Evolutionary conservation across 768 basidiomycete genomes (phyloP).

Genomic region (Baorangia bicolor): DNA sequence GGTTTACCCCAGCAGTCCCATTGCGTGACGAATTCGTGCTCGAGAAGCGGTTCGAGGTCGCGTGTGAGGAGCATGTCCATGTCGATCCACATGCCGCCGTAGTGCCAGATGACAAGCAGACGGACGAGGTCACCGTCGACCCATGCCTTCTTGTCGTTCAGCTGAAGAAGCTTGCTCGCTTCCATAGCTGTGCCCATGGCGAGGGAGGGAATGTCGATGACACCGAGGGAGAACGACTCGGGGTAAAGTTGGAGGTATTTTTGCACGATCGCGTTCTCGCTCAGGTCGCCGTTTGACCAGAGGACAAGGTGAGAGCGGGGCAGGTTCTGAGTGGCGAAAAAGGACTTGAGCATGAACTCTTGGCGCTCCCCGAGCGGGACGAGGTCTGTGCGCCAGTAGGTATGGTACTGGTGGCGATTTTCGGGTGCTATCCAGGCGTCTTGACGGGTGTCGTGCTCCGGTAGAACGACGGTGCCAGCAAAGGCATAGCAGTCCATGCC

Average conservation of each 20-base stretch:
- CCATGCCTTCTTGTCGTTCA: constrained; percentile 82
- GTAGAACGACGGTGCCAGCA: constrained; percentile 67
- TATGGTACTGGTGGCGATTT: constrained; percentile 72
- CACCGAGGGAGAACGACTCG: constrained; percentile 62
- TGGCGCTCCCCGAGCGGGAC: constrained; percentile 76
- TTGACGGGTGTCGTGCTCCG: constrained; percentile 6
- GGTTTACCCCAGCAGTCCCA: constrained; percentile 98
- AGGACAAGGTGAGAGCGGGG: constrained; percentile 67
- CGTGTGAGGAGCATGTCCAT: constrained; percentile 94
- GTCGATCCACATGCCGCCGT: constrained; percentile 94
- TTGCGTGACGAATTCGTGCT: constrained; percentile 95
- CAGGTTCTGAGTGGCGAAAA: constrained; percentile 88
- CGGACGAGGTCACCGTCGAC: constrained; percentile 93
- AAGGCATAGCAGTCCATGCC: constrained; percentile 93
- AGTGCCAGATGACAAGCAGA: constrained; percentile 81
- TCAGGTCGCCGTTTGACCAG: constrained; percentile 88
- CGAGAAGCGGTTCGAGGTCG: constrained; percentile 79
- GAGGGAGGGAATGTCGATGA: constrained; percentile 65
- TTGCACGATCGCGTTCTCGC: constrained; percentile 52
- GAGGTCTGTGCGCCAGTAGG: constrained; percentile 93
- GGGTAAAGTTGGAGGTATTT: constrained; percentile 65
- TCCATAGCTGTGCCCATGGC: constrained; percentile 78
- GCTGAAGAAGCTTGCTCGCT: constrained; percentile 55
- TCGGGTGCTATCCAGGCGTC: constrained; percentile 33
- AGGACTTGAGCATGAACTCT: constrained; percentile 87